A percentile compares a stretch with the other conserved stretches of the same genome.
These are phyloP conservation scores for Blepharisma undulans DNA, from an alignment of 169 alveolate genomes.

Conservation along the genomic window DNA sequence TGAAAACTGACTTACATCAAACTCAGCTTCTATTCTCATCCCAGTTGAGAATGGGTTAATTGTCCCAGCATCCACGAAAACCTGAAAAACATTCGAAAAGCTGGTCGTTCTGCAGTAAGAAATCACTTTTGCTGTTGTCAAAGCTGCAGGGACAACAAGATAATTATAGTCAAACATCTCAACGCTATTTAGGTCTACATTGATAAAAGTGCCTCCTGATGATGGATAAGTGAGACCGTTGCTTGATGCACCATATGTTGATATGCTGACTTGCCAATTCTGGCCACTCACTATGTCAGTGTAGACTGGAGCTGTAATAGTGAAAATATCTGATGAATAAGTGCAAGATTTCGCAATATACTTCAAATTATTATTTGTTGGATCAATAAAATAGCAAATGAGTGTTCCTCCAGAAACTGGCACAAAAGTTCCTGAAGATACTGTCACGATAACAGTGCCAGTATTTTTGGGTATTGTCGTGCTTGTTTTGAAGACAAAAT, in stretches of 20 bases:
- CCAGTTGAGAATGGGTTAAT: not conserved
- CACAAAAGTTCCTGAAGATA: not conserved
- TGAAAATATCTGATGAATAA: not conserved
- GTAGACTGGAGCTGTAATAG: constrained; percentile 17
- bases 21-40: not conserved
- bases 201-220: not conserved
- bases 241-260: not conserved
- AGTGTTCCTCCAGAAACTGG: not conserved
- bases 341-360: not conserved
- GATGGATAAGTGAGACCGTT: constrained; percentile 2
- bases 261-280: not conserved
- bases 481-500: not conserved
- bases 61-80: not conserved
- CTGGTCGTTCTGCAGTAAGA: not conserved
- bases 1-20: not conserved
- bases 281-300: not conserved
- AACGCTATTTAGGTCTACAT: not conserved
- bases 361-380: not conserved
- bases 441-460: not conserved
- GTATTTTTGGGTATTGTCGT: not conserved
- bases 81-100: not conserved
- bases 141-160: constrained; percentile 1
- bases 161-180: constrained; percentile 5
- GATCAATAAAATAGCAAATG: constrained; percentile 17
- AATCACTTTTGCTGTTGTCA: not conserved